Conservation (phyloP, 495 filamentous ascomycete species). For the Hypoxylon trugodes region DNA sequence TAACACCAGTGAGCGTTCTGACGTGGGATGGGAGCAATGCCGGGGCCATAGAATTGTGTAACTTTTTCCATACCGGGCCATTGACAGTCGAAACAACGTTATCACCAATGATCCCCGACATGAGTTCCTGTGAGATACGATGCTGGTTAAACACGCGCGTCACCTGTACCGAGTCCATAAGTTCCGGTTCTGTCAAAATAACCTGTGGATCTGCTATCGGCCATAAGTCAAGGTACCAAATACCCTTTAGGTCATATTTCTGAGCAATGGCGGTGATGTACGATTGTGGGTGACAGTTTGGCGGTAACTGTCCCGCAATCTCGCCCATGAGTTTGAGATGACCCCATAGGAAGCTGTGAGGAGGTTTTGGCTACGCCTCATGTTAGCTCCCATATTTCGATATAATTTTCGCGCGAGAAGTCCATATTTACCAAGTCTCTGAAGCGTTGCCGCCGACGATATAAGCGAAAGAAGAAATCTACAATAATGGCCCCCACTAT, state of each 20-base stretch:
- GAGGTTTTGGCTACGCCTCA: slow-evolving; percentile 5
- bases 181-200: slow-evolving; percentile 27
- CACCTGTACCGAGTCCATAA: slow-evolving; percentile 25
- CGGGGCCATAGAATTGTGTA: slow-evolving; percentile 40
- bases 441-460: slow-evolving; percentile 5
- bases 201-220: slow-evolving; percentile 34
- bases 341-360: slow-evolving; percentile 16
- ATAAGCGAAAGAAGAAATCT: slow-evolving; percentile 13
- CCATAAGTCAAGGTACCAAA: slow-evolving; percentile 42
- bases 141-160: slow-evolving; percentile 19
- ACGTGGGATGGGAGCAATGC: slow-evolving; percentile 22
- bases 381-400: background rate
- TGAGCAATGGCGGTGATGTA: slow-evolving; percentile 5
- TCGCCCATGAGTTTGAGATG: slow-evolving; percentile 21
- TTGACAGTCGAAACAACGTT: slow-evolving; percentile 30
- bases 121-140: slow-evolving; percentile 5
- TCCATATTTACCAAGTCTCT: slow-evolving; percentile 1
- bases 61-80: slow-evolving; percentile 35
- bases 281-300: slow-evolving; percentile 5
- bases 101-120: slow-evolving; percentile 7
- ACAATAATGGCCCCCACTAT: slow-evolving; percentile 17
- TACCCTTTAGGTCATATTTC: slow-evolving; percentile 34
- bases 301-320: slow-evolving; percentile 4
- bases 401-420: background rate
- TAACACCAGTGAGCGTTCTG: slow-evolving; percentile 18